Evolutionary conservation across 495 filamentous ascomycete genomes (phyloP), one percentile per base, ranked within the genome.

Genomic region (Penicillium robsamsonii): DNA sequence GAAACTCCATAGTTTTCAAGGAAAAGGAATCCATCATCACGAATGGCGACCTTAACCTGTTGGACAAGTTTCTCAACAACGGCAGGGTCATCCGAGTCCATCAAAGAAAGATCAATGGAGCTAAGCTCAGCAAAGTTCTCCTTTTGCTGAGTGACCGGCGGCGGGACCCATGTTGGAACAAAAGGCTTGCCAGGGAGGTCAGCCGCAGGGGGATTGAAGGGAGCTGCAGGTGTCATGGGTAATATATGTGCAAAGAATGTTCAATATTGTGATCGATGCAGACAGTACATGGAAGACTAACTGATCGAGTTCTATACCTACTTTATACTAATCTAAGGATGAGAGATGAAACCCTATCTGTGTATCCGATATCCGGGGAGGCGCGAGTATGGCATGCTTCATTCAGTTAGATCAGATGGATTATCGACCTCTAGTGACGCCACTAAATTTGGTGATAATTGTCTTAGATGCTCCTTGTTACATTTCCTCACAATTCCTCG

Each of bases 1-100:
- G 75, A 78, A 31, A 78, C 60, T n/a, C 75, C 75, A 53, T 78
- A 78, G 62, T 78, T 73, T 57, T 72, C 68, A 1, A 78, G 60
- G 57, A 74, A 78, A n/a, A 78, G 58, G 52, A 78, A 78, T 2
- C 75, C 75, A 57, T 78, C 75, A 45, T 78, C 69, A 2, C 67
- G 63, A 50, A 78, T 78, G 8, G 75, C 74, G 27, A 49, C 41
- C 40, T 75, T 75, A 58, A 71, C 69, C 33, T 68, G 58, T 49
- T 75, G 62, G 18, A 77, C 66, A 5, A 78, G 70, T 5, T 67
- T 33, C 15, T 67, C 61, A 5, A 77, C 74, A 13, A 78, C 71
- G 11, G 63, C 65, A 25, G 67, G 67, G 29, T 71, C 69, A 4
- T 71, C 64, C 3, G 66, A 71, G 47, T 71, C 69, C n/a, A 71